Evolutionary conservation across 73 alveolate genomes (phyloP), one percentile per base, ranked within the genome.

Genomic region (Tetrahymena borealis): DNA sequence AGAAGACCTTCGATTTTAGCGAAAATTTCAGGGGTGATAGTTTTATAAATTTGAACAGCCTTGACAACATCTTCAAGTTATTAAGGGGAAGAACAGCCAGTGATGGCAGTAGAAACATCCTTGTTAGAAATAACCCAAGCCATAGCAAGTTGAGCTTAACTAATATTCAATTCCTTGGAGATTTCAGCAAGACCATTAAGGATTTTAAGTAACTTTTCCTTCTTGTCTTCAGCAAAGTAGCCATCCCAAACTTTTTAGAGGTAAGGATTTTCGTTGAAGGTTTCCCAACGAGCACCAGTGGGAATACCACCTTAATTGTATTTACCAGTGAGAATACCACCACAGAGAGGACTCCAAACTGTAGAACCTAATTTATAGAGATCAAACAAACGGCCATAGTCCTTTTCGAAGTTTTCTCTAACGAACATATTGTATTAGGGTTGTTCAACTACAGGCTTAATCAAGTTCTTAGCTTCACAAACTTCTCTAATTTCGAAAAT

Each of bases 311-410:
- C 99, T 78, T 98, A 95, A 91, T 98, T 98, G 95, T 98, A 98
- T 90, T 98, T 97, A n/a, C 99, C 99, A 11, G 99, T 94, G 38
- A 98, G 96, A 78, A 98, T 94, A 7, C 99, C 99, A 43, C 96
- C 94, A 24, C 95, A 95, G 38, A 98, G 95, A 1, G 99, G 99
- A 32, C 98, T 94, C 98, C 99, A 98, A 43, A 97, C 95, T 16
- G 99, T 98, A 18, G 99, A 93, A 31, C 99, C 99, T 32, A 92
- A 90, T 42, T 97, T 96, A 13, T 38, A 94, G 33, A 60, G 39
- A 41, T 90, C 96, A 91, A 94, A 98, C 90, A 98, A 95, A 11
- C 95, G 94, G 11, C 93, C 95, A 94, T 94, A 98, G 78, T 98
- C 99, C 93, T 92, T 94, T 95, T 98, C 99, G 38, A 98, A 95